These are phyloP conservation scores for Sarocladiaceae sp. DNA, from an alignment of 2,329 filamentous ascomycete species.

Conservation along the genomic window DNA sequence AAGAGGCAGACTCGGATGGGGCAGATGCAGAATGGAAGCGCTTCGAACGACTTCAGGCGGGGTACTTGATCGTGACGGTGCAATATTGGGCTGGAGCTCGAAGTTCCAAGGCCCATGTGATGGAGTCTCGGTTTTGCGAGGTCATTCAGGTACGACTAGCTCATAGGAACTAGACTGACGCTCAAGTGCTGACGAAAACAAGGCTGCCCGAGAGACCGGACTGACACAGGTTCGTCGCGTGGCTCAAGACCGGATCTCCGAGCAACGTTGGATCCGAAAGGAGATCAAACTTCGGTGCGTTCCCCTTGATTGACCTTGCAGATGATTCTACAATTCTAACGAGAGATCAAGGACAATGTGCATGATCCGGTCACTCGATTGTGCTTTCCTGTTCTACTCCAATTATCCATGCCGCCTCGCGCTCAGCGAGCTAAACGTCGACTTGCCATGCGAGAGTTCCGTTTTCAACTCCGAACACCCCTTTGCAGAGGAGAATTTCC, in stretches of 20 bases:
- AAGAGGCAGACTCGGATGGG: background rate
- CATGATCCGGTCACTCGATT: slow-evolving; percentile 6
- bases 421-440: background rate
- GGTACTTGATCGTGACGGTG: background rate
- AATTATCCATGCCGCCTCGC: slow-evolving; percentile 3
- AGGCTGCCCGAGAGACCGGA: slow-evolving; percentile 3
- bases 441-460: slow-evolving; percentile 2
- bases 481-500: slow-evolving; percentile 3
- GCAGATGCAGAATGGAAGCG: background rate
- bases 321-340: background rate
- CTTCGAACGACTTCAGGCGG: slow-evolving; percentile 3
- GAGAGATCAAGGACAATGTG: background rate
- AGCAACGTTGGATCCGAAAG: slow-evolving; percentile 6
- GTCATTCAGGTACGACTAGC: slow-evolving; percentile 1
- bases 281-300: slow-evolving; percentile 5
- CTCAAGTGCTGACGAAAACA: background rate
- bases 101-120: slow-evolving; percentile 1
- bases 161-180: background rate
- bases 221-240: background rate
- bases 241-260: slow-evolving; percentile 4
- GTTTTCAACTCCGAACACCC: slow-evolving; percentile 3
- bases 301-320: background rate
- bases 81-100: slow-evolving; percentile 5
- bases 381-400: slow-evolving; percentile 5
- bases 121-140: slow-evolving; percentile 7